Percentiles rank a stretch among this genome's conserved stretches.
Conservation (phyloP, 345 rosid species). For the Lagerstroemia speciosa region DNA sequence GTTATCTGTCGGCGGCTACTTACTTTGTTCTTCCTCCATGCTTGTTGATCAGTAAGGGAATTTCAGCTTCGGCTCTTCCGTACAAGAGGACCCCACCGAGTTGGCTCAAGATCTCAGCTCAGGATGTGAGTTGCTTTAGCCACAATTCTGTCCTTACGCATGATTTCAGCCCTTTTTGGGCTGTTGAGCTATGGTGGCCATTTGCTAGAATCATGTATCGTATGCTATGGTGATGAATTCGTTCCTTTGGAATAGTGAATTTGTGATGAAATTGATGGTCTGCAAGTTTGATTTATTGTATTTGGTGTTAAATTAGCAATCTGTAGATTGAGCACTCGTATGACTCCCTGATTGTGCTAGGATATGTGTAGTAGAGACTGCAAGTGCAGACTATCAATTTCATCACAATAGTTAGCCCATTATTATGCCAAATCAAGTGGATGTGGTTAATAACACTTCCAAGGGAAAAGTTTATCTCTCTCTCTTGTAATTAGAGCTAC, state of each 20-base stretch:
- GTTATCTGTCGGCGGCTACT: too few species aligned
- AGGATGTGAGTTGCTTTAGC: neutral
- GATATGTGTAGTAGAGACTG: too few species aligned
- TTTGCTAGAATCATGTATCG: neutral
- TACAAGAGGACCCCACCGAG: conserved; percentile 1
- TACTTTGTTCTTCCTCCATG: neutral
- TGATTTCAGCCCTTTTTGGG: neutral
- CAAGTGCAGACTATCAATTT: too few species aligned
- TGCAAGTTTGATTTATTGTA: too few species aligned
- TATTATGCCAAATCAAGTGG: too few species aligned
- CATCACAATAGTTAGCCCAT: too few species aligned
- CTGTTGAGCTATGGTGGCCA: neutral
- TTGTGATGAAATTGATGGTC: neutral
- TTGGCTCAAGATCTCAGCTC: neutral
- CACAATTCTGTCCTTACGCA: neutral
- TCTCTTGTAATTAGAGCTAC: too few species aligned
- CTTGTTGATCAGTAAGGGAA: neutral
- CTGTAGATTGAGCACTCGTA: too few species aligned
- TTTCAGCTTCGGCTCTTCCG: conserved; percentile 2
- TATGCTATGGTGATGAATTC: neutral
- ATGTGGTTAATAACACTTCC: too few species aligned
- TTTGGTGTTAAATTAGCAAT: neutral
- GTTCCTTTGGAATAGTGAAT: neutral
- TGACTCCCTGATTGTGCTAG: too few species aligned
- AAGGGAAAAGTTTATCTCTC: too few species aligned